Evolutionary conservation across 2,329 filamentous ascomycete species (phyloP).

Genomic region (Exutisphaerella laricina): DNA sequence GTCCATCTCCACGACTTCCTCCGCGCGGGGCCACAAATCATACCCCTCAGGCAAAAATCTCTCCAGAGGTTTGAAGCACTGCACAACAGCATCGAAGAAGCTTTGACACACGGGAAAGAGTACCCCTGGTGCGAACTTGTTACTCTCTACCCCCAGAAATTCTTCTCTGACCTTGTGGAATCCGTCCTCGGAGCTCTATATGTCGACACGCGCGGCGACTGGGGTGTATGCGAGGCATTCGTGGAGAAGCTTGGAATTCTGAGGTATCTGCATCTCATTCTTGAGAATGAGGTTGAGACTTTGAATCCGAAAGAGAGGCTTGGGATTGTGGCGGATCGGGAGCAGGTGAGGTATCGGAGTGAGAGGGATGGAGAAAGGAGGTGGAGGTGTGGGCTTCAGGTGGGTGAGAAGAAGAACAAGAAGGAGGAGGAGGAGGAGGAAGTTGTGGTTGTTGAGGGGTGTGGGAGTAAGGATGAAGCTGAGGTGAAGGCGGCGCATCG

Average conservation of each 20-base stretch:
- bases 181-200: constrained; percentile 75
- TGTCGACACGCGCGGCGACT: constrained; percentile 63
- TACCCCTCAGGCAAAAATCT: constrained; percentile 42
- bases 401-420: constrained; percentile 34
- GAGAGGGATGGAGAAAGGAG: constrained; percentile 10
- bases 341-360: constrained; percentile 50
- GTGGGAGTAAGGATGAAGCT: constrained; percentile 34
- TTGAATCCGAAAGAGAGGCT: constrained; percentile 63
- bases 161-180: constrained; percentile 80
- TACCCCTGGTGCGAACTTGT: constrained; percentile 77
- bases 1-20: constrained; percentile 30
- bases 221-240: constrained; percentile 56
- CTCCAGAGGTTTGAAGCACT: constrained; percentile 45
- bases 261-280: constrained; percentile 54
- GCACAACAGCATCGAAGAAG: constrained; percentile 45
- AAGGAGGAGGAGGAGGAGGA: too few relatives aligned
- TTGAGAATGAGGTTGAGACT: constrained; percentile 52
- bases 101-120: constrained; percentile 45
- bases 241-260: constrained; percentile 61
- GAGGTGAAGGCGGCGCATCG: constrained; percentile 29
- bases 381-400: constrained; percentile 33
- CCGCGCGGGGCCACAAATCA: constrained; percentile 39
- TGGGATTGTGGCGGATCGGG: constrained; percentile 50
- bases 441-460: constrained; percentile 32
- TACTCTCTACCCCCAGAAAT: constrained; percentile 63